Evolutionary conservation across 208 protist species (phyloP).

Genomic region (Trypanosoma vivax): DNA sequence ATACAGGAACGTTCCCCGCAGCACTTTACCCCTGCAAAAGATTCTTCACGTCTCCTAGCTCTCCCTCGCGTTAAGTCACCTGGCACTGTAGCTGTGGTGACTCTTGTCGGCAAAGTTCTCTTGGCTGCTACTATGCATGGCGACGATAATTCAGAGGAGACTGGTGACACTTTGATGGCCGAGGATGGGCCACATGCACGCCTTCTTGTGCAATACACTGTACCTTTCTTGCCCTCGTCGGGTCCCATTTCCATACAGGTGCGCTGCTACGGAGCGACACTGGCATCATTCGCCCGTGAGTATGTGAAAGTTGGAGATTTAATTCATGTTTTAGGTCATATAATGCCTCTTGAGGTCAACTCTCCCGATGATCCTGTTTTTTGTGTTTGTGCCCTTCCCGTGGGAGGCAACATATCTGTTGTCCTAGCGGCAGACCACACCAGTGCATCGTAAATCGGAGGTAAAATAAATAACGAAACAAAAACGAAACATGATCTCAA

Average conservation of each 20-base stretch:
- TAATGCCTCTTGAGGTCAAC: slow-evolving; percentile 31
- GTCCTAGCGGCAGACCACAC: slow-evolving; percentile 20
- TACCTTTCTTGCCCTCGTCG: slow-evolving; percentile 36
- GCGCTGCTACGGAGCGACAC: slow-evolving; percentile 50
- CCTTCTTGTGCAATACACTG: slow-evolving; percentile 51
- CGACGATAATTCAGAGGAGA: slow-evolving; percentile 2
- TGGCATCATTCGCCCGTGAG: slow-evolving; percentile 42
- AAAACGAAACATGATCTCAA: not conserved
- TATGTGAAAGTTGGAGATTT: slow-evolving; percentile 57
- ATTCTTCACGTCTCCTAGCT: slow-evolving; percentile 28
- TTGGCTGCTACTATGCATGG: slow-evolving; percentile 9
- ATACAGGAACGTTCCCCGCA: slow-evolving; percentile 71
- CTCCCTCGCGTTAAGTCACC: slow-evolving; percentile 32
- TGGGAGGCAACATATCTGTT: slow-evolving; percentile 78
- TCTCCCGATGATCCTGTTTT: slow-evolving; percentile 12
- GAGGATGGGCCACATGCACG: slow-evolving; percentile 29
- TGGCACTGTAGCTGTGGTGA: slow-evolving; percentile 55
- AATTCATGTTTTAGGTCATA: slow-evolving; percentile 76
- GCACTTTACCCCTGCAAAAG: slow-evolving; percentile 44
- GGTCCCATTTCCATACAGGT: slow-evolving; percentile 30
- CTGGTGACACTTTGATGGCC: not conserved
- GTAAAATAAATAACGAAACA: not conserved
- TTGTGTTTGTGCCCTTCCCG: slow-evolving; percentile 57
- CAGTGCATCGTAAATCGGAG: not conserved
- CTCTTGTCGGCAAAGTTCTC: slow-evolving; percentile 48